Evolutionary conservation across 2,329 filamentous ascomycete species (phyloP).

Genomic region (Ramichloridium luteum): DNA sequence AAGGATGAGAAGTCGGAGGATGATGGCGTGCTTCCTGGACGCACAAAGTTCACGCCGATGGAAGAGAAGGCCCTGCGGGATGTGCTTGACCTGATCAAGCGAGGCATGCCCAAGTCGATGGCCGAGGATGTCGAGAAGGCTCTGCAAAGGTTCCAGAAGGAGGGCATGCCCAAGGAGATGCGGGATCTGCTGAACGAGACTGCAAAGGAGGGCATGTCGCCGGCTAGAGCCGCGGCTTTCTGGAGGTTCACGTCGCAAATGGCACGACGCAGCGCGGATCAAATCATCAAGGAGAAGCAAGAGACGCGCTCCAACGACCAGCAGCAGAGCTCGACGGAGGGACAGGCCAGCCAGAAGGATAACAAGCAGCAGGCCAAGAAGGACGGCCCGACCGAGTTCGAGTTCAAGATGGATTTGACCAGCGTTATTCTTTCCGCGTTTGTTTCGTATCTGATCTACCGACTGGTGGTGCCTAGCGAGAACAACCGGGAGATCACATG

Average conservation of each 20-base stretch:
- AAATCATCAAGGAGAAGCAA: conserved; percentile 22
- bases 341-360: conserved; percentile 27
- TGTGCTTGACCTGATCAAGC: conserved; percentile 44
- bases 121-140: conserved; percentile 46
- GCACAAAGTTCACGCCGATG: conserved; percentile 39
- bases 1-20: conserved; percentile 27
- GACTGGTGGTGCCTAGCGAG: conserved; percentile 54
- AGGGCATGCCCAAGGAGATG: conserved; percentile 59
- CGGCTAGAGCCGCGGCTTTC: conserved; percentile 52
- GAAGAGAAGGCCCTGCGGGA: conserved; percentile 48
- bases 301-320: conserved; percentile 19
- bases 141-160: conserved; percentile 49
- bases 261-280: conserved; percentile 39
- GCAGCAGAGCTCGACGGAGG: conserved; percentile 34
- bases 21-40: conserved; percentile 24
- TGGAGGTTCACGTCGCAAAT: conserved; percentile 45
- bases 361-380: conserved; percentile 28
- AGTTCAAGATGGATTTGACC: conserved; percentile 43
- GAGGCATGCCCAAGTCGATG: conserved; percentile 50
- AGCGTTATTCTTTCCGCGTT: conserved; percentile 47
- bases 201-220: conserved; percentile 40
- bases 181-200: conserved; percentile 49
- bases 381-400: conserved; percentile 28
- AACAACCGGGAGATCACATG: conserved; percentile 77
- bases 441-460: conserved; percentile 50